Evolutionary conservation across 2,329 filamentous ascomycete species (phyloP), one percentile per base, ranked within the genome.

Genomic region (Aspergillus carbonarius): DNA sequence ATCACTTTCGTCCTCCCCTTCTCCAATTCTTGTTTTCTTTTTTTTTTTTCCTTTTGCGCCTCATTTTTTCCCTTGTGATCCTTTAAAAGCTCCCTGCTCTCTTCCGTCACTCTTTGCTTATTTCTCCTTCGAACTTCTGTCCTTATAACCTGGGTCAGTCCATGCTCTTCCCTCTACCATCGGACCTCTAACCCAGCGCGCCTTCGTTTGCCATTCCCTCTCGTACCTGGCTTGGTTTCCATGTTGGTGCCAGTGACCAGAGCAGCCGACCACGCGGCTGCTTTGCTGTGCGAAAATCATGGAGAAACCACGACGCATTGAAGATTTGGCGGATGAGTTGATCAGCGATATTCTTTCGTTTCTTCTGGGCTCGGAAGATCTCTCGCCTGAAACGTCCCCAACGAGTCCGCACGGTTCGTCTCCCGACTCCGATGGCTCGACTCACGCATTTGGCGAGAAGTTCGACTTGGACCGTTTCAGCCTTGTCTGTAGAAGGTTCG

Each of bases 401-500:
- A 34, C 63, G 39, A 60, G 56, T 51, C 17, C 39, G 46, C 53
- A 55, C 5, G 56, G 37, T 32, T 46, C 51, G 30, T 59, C 58
- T 47, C 48, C 51, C 46, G 30, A 46, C 23, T 57, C 57, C 42
- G 57, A 50, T 20, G 50, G 39, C 25, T 39, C 58, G 15, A 34
- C 58, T 27, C 54, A 59, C 51, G 32, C 54, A 15, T 63, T 65
- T 35, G 72, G 71, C 15, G 74, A 76, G 59, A 54, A 55, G 18
- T 70, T 71, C 17, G 75, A 78, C 54, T 62, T 78, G 50, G 74
- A 76, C 60, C 69, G 70, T 20, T 77, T 77, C 63, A 67, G 76
- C 59, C 72, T 78, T 25, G 73, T 77, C 32, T 77, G 74, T 64
- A 72, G 66, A 59, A 66, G 75, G 32, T 78, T 78, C 64, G 71